Evolutionary conservation across 768 basidiomycete genomes (phyloP).

Genomic region (Lactarius hatsudake): DNA sequence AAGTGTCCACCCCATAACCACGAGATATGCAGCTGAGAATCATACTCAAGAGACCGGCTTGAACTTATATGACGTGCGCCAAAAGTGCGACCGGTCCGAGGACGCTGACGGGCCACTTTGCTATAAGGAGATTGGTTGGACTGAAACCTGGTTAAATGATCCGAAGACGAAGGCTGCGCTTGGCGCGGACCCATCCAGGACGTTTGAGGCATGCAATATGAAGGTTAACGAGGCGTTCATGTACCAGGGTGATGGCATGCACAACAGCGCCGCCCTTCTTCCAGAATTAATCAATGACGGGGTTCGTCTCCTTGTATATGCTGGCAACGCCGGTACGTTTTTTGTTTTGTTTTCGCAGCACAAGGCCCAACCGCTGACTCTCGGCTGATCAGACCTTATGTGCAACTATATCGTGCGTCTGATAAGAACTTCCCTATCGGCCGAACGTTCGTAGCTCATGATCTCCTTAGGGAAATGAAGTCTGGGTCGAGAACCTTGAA

Average conservation of each 20-base stretch:
- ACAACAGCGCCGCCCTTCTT: constrained; percentile 74
- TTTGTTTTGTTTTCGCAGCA: not conserved
- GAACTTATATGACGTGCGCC: constrained; percentile 89
- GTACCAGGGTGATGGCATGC: constrained; percentile 82
- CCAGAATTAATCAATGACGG: constrained; percentile 81
- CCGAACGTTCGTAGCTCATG: not conserved
- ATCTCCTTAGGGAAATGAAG: constrained; percentile 62
- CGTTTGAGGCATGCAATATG: constrained; percentile 73
- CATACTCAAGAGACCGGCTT: constrained; percentile 55
- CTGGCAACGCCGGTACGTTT: constrained; percentile 66
- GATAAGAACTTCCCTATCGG: not conserved
- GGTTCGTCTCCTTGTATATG: constrained; percentile 83
- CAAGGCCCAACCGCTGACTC: not conserved
- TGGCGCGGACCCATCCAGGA: constrained; percentile 58
- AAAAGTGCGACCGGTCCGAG: constrained; percentile 63
- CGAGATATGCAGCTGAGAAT: not conserved
- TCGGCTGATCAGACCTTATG: constrained; percentile 53
- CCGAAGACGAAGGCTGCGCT: constrained; percentile 73
- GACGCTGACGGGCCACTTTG: constrained; percentile 62
- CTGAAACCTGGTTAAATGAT: constrained; percentile 86
- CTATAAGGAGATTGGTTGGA: constrained; percentile 79
- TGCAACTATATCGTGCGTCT: constrained; percentile 73
- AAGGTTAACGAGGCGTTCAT: constrained; percentile 79
- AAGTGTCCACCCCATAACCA: constrained; percentile 31
- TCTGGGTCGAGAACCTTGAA: constrained; percentile 67